Evolutionary conservation across 371 early-diverging fungal species (phyloP).

Genomic region (Mucor sp.): DNA sequence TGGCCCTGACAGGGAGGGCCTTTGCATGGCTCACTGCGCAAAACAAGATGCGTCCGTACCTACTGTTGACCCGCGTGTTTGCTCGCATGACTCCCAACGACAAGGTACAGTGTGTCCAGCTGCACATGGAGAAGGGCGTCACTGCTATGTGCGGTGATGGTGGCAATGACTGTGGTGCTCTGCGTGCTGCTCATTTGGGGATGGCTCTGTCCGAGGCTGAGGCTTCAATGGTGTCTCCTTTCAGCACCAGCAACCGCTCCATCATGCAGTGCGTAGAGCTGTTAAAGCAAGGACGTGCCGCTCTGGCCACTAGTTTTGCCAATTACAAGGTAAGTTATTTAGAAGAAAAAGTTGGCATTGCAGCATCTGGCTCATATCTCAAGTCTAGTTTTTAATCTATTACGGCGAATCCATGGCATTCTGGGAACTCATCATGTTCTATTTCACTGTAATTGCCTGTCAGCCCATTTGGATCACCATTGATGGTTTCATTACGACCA

Average conservation of each 20-base stretch:
- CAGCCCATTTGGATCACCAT: constrained; percentile 74
- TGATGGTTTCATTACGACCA: constrained; percentile 66
- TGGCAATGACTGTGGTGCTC: constrained; percentile 94
- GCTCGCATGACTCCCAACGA: constrained; percentile 79
- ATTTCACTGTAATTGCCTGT: constrained; percentile 58
- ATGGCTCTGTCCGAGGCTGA: constrained; percentile 87
- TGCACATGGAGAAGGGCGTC: constrained; percentile 74
- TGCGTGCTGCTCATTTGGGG: constrained; percentile 91
- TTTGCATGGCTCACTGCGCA: constrained; percentile 53
- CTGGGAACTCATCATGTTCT: constrained; percentile 69
- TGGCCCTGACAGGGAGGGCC: constrained; percentile 75
- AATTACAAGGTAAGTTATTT: constrained; percentile 58
- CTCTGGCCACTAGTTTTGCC: constrained; percentile 75
- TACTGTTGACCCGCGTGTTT: constrained; percentile 67
- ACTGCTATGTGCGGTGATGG: constrained; percentile 96
- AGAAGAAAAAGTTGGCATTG: constrained; percentile 48
- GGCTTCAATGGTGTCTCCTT: constrained; percentile 88
- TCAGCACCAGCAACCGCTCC: constrained; percentile 69
- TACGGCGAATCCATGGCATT: constrained; percentile 57
- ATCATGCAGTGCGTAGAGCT: constrained; percentile 72
- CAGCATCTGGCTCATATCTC: constrained; percentile 75
- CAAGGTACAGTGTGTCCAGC: constrained; percentile 71
- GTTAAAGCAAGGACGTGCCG: constrained; percentile 73
- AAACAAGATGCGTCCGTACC: constrained; percentile 48
- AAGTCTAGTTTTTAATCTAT: constrained; percentile 64